Base-by-base conservation (phyloP, 306 rosid genomes). In the Cicer bijugum region DNA sequence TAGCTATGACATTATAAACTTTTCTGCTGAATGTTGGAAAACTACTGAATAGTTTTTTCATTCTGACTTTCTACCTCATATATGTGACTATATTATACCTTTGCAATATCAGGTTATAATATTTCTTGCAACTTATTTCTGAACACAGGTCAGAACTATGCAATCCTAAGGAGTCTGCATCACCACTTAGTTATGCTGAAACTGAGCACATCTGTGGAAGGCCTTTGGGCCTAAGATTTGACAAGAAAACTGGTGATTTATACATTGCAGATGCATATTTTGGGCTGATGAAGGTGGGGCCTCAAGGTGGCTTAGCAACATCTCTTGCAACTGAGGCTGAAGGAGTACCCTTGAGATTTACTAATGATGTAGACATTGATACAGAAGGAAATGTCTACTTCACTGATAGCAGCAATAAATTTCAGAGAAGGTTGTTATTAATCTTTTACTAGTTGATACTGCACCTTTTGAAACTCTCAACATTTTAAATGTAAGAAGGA, bases 181-280 rank as follows among this genome's bases (percentile, higher is more conserved):
- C 82, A 5, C 80, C 90, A 9, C 28, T 83, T 28, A 84, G 94
- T 76, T 91, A 91, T 85, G 71, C 82, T 10, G 72, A 79, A 79
- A 85, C 84, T 56, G 97, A 93, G 75, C 92, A 91, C 87, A 84
- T 93, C 19, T 93, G 96, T 72, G 97, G 98, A 58, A 89, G 97
- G 82, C 98, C 98, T 66, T 75, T 93, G 82, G 98, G 98, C 38
- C 89, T 93, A 10, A 90, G 93, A 64, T 93, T 91, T 82, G 83
- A 91, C 87, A 89, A 89, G 93, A 91, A 82, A 82, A 89, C 92
- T 6, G 97, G 94, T 20, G 87, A 93, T 80, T 76, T 93, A 65
- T 89, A 91, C 85, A 93, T 91, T 33, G 98, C 98, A 14, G 98
- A 93, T 86, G 96, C 98, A 9, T 93, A 93, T 75, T 73, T 89